These are phyloP conservation scores for Saccharomycopsis oosterbeekiorum DNA, from an alignment of 805 yeast species.

Conservation along the genomic window DNA sequence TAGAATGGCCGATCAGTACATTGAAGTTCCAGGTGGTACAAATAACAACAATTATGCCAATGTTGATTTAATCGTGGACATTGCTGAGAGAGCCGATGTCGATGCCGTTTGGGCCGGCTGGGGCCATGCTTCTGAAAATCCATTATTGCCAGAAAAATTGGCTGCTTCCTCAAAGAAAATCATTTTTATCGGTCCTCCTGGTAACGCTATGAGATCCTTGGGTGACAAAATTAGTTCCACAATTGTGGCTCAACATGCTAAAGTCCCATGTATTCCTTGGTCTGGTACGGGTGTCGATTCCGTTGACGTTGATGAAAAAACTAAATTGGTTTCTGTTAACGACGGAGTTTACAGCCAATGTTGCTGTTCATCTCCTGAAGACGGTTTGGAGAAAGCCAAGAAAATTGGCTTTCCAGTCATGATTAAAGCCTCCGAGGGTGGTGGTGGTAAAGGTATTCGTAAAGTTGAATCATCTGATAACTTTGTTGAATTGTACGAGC, in stretches of 20 bases:
- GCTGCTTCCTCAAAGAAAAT: constrained; percentile 89
- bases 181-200: constrained; percentile 97
- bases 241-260: constrained; percentile 97
- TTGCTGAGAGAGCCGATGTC: constrained; percentile 92
- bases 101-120: constrained; percentile 99
- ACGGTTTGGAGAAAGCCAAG: constrained; percentile 78
- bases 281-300: constrained; percentile 94
- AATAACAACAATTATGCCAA: constrained; percentile 98
- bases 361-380: constrained; percentile 77
- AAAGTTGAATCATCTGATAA: constrained; percentile 81
- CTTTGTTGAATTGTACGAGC: constrained; percentile 68
- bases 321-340: constrained; percentile 81
- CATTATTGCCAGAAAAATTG: constrained; percentile 81
- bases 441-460: constrained; percentile 99
- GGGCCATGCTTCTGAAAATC: constrained; percentile 99
- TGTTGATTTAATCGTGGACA: constrained; percentile 91
- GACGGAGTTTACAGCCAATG: constrained; percentile 81
- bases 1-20: constrained; percentile 97
- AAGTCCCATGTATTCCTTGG: constrained; percentile 99
- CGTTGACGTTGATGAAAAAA: constrained; percentile 55
- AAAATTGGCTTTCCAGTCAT: constrained; percentile 94
- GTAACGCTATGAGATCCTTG: constrained; percentile 97
- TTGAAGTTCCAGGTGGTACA: constrained; percentile 98
- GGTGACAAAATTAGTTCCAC: constrained; percentile 98
- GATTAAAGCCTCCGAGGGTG: constrained; percentile 99